Evolutionary conservation across 257 asterid species (phyloP).

Genomic region (Echium plantagineum): DNA sequence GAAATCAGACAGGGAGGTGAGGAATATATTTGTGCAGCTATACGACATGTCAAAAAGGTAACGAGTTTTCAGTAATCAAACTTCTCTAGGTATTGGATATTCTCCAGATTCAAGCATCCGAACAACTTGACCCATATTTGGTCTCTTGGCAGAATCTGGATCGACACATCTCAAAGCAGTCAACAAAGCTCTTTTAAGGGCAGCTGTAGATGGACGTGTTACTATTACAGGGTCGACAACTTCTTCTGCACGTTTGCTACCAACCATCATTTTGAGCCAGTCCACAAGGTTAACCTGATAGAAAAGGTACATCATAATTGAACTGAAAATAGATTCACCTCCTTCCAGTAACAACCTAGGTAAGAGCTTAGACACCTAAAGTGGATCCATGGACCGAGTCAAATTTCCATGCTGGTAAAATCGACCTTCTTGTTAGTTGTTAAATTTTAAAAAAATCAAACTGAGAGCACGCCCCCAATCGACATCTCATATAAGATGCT

Average conservation of each 20-base stretch:
- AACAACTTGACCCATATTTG: slow-evolving; percentile 76
- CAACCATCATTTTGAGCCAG: slow-evolving; percentile 91
- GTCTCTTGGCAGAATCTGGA: slow-evolving; percentile 66
- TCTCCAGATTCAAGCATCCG: slow-evolving; percentile 83
- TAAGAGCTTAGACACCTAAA: not conserved
- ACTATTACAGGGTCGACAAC: slow-evolving; percentile 64
- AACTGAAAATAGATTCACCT: not conserved
- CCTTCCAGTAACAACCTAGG: too few relatives aligned
- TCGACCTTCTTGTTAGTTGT: too few relatives aligned
- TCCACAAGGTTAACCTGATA: slow-evolving; percentile 74
- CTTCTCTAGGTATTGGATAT: slow-evolving; percentile 70
- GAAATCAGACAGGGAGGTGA: not conserved
- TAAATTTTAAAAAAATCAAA: too few relatives aligned
- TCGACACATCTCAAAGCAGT: slow-evolving; percentile 76
- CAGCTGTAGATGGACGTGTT: slow-evolving; percentile 48
- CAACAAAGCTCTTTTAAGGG: slow-evolving; percentile 60
- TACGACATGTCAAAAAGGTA: not conserved
- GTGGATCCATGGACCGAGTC: too few relatives aligned
- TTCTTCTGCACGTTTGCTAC: slow-evolving; percentile 44
- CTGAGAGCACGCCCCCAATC: too few relatives aligned
- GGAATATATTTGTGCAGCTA: not conserved
- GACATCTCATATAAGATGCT: too few relatives aligned
- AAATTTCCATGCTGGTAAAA: not conserved
- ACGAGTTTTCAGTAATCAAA: slow-evolving; percentile 7
- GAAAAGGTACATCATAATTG: not conserved